These are phyloP conservation scores for Chlorella sorokiniana DNA, from an alignment of 139 green algal species.

Conservation along the genomic window DNA sequence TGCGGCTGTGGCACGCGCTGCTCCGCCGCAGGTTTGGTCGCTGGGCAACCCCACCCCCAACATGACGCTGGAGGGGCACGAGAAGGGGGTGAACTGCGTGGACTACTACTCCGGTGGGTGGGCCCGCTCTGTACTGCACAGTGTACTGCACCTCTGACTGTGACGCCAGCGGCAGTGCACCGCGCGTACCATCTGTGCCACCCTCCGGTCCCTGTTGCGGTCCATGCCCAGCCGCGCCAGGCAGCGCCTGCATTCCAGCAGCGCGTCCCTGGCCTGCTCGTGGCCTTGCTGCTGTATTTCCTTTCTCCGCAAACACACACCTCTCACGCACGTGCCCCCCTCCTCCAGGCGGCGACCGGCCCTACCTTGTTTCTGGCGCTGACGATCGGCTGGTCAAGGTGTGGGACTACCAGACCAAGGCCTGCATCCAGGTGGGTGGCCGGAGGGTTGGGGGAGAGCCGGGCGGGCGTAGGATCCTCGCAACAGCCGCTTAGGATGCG, in stretches of 20 bases:
- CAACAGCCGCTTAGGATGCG: too few relatives aligned
- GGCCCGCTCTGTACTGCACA: not conserved
- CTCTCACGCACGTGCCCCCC: too few relatives aligned
- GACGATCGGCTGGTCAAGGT: slow-evolving; percentile 91
- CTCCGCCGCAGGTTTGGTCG: slow-evolving; percentile 79
- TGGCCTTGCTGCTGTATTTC: not conserved
- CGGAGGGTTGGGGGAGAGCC: not conserved
- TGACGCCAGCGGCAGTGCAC: not conserved
- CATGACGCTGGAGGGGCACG: slow-evolving; percentile 98
- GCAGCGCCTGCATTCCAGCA: too few relatives aligned
- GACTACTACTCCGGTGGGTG: slow-evolving; percentile 94
- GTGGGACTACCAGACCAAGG: slow-evolving; percentile 99
- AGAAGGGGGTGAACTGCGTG: slow-evolving; percentile 98
- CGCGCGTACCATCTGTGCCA: not conserved
- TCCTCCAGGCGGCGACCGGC: slow-evolving; percentile 83
- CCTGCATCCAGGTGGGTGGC: slow-evolving; percentile 82
- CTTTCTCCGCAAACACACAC: not conserved
- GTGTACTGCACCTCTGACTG: not conserved
- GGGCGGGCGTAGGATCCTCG: not conserved
- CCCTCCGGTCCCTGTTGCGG: too few relatives aligned
- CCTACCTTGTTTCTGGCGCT: slow-evolving; percentile 95
- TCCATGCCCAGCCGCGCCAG: too few relatives aligned
- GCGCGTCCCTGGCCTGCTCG: too few relatives aligned
- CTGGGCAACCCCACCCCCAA: slow-evolving; percentile 92
- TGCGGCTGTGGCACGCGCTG: not conserved